Evolutionary conservation across 2,329 filamentous ascomycete genomes (phyloP), one percentile per base, ranked within the genome.

Genomic region (Pseudodiploospora longispora): DNA sequence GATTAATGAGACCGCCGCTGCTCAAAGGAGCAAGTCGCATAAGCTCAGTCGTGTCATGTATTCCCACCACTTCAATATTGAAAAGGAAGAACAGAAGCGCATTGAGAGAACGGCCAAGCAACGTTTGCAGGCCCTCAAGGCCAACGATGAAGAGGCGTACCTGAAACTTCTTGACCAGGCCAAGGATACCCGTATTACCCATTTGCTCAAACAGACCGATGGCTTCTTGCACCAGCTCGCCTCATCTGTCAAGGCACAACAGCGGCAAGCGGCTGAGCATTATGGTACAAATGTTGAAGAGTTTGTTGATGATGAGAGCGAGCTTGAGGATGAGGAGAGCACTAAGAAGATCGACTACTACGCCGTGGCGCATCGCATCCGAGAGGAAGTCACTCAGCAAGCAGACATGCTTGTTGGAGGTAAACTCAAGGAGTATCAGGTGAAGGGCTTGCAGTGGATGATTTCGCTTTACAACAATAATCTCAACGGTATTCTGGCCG

Each of bases 361-460:
- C 59, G 89, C 93, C 52, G 93, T 98, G 54, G 93, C 93, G 44
- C 93, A 98, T 75, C 87, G 88, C 52, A 79, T 96, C 69, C 90
- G 93, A 64, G 93, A 98, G 71, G 87, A 94, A 52, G 84, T 98
- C 55, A 85, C 78, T 1, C 74, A 75, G 49, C 93, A 98, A 60
- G 87, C 93, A 6, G 67, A 68, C 42, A 95, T 95, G 36, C 76
- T 98, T 48, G 88, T 97, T 50, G 93, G 93, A 61, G 93, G 93
- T 60, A 86, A 74, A 8, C 74, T 98, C 53, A 98, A 98, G 66
- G 93, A 98, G 64, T 98, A 98, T 67, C 93, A 98, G 69, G 55
- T 98, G 67, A 97, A 96, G 80, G 93, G 93, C 76, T 72, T 98
- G 39, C 91, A 98, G 65, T 98, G 93, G 93, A 98, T 98, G 93